Base-by-base conservation (phyloP, 2,329 filamentous ascomycete species). In the Domatiomyces globalis region DNA sequence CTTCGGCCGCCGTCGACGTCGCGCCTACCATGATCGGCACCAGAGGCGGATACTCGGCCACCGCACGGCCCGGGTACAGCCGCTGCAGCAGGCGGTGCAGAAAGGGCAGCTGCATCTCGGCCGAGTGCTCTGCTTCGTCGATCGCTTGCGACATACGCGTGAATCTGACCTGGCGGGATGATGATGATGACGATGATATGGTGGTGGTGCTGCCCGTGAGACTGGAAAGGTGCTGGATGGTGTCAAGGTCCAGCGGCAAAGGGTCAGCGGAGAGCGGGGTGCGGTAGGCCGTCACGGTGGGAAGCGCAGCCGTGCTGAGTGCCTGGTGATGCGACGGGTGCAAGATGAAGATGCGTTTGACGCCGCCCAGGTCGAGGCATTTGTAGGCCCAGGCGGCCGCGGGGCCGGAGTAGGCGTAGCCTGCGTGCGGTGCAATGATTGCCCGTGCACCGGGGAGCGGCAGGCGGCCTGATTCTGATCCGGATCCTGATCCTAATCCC, bases 301-400 rank as follows among this genome's bases (percentile, higher is more conserved):
- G 84, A 5, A 94, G 74, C 2, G 87, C 88, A 58, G 85, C 85
- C 48, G 82, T 85, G 1, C 77, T 72, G 1, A 96, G 79, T 57
- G 87, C 85, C 66, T 85, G 81, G 47, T 90, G 87, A 63, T 98
- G 92, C 1, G 90, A 95, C 2, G 92, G 92, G 0, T 92, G 92
- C 15, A 98, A 79, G 43, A 98, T 74, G 64, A 98, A 96, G 57
- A 98, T 78, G 2, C 88, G 84, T 68, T 94, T 94, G 78, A 82
- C 84, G 55, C 80, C 79, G 54, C 80, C 83, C 51, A 96, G 76
- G 66, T 96, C 88, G 48, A 94, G 81, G 5, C 79, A 78, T 68
- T 87, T 92, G 71, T 96, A 98, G 7, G 92, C 92, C 82, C 87
- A 96, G 44, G 89, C 92, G 44, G 92, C 92, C 59, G 87, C 90